Base-by-base conservation (phyloP, 768 basidiomycete species). In the Trametes punicea region DNA sequence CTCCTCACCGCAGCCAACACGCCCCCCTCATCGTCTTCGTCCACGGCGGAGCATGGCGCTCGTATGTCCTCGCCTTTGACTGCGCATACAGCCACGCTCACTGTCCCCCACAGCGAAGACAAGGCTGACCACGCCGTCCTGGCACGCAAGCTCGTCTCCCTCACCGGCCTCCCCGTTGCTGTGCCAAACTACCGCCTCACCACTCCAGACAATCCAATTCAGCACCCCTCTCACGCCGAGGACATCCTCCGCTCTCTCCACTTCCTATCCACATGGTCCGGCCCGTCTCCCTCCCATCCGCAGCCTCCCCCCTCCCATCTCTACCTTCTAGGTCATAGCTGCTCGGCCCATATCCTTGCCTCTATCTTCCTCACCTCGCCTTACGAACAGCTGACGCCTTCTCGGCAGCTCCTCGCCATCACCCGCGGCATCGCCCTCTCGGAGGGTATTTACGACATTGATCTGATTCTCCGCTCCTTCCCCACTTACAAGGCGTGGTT, bases 1-100 rank as follows among this genome's bases (percentile, higher is more conserved):
- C 34, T 25, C 20, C 18, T 18, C 33, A 27, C 46, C 48, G 20
- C 44, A 23, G 18, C 15, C 29, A 8, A 42, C 54, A 55, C 41
- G 62, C 65, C 1, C 75, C 78, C n/a, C 68, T 90, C 39, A 65
- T 91, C 34, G 82, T 82, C 64, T 92, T 90, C 64, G 73, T 92
- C 26, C 91, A 91, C 62, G 91, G 91, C 27, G 91, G 91, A 30
- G 91, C 90, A 21, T 93, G 91, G 91, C 75, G 82, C 64, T 69
- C 82, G 90, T 90, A 66, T 75, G 86, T 47, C 29, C 57, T 45
- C 34, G 26, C 23, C 39, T 21, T 26, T 21, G 56, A 56, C 39
- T 45, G 46, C 52, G 41, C 29, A n/a, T 30, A 33, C 56, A 16
- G 54, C 59, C 46, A 42, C 34, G 50, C 56, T n/a, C 25, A n/a